Evolutionary conservation across 2,329 filamentous ascomycete genomes (phyloP).

Genomic region (Colletotrichum sp.): DNA sequence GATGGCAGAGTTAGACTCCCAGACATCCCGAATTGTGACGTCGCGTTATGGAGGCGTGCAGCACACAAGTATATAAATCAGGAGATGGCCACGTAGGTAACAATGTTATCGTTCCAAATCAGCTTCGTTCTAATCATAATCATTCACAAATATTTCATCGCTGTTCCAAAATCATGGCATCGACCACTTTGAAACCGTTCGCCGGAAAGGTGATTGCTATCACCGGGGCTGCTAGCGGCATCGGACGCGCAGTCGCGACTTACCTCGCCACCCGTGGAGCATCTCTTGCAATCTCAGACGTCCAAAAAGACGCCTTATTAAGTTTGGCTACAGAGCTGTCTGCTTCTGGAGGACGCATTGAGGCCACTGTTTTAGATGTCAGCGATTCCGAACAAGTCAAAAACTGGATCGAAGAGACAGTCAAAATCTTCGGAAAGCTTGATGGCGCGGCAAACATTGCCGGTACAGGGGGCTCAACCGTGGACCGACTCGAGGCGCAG

Average conservation of each 20-base stretch:
- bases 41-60: neutral
- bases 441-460: constrained; percentile 43
- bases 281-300: constrained; percentile 50
- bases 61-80: neutral
- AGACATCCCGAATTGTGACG: neutral
- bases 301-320: constrained; percentile 40
- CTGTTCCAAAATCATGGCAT: neutral
- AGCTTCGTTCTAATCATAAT: neutral
- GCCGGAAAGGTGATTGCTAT: constrained; percentile 48
- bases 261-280: constrained; percentile 48
- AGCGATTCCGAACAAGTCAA: constrained; percentile 31
- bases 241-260: constrained; percentile 50
- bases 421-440: constrained; percentile 31
- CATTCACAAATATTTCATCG: neutral
- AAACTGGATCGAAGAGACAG: constrained; percentile 36
- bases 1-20: neutral
- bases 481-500: constrained; percentile 24
- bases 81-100: neutral
- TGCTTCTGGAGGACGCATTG: neutral
- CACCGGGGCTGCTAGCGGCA: constrained; percentile 52
- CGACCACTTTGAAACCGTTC: neutral
- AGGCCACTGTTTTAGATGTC: constrained; percentile 29
- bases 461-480: constrained; percentile 30
- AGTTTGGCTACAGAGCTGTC: constrained; percentile 1
- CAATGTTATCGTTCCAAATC: neutral